Evolutionary conservation across 2,329 filamentous ascomycete genomes (phyloP).

Genomic region (Sporothrix luriei): DNA sequence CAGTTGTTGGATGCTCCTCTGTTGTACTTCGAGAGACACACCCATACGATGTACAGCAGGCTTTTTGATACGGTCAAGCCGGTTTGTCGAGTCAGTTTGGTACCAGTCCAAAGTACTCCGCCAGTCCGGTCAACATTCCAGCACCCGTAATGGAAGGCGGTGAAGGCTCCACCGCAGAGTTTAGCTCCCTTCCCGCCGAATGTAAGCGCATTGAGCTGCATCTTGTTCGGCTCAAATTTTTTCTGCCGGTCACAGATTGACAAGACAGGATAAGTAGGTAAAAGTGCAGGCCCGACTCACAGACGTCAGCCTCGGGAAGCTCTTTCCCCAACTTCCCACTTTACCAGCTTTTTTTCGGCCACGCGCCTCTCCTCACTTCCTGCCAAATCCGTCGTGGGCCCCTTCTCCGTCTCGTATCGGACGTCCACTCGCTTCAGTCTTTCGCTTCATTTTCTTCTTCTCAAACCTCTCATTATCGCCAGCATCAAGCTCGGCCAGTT

Average conservation of each 20-base stretch:
- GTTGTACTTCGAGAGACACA: no score
- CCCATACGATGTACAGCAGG: no score
- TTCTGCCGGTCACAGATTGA: slow-evolving; percentile 20
- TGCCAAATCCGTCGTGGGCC: slow-evolving; percentile 10
- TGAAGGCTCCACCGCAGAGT: background rate
- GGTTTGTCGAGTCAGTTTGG: no score
- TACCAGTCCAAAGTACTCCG: no score
- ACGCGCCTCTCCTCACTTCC: slow-evolving; percentile 11
- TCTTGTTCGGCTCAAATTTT: slow-evolving; percentile 10
- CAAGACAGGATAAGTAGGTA: background rate
- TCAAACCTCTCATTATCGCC: background rate
- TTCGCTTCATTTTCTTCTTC: background rate
- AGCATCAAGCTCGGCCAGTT: background rate
- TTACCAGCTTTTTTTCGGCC: slow-evolving; percentile 14
- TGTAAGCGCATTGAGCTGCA: background rate
- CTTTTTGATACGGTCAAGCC: no score
- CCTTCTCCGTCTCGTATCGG: background rate
- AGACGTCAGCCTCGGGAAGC: background rate
- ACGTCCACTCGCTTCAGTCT: background rate
- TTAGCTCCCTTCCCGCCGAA: background rate
- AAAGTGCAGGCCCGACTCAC: background rate
- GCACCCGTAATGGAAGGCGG: slow-evolving; percentile 1
- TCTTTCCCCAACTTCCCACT: slow-evolving; percentile 23
- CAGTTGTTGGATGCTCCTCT: no score
- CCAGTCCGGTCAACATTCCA: no score